phyloP scores from a whole-genome alignment of 2,329 filamentous ascomycete genomes.

The Trichoderma sp. region DNA sequence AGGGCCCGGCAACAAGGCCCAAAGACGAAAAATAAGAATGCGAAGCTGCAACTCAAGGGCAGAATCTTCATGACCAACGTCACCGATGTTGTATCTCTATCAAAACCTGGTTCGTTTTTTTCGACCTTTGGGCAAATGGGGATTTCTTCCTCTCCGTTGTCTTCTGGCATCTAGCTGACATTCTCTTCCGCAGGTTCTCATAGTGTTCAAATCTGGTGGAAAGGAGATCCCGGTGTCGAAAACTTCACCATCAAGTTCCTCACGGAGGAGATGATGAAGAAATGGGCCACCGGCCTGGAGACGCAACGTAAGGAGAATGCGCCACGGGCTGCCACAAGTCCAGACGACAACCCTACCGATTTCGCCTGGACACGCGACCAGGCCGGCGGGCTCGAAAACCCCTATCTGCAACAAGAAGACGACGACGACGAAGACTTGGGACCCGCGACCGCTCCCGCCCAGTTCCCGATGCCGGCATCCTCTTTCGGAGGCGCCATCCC shows the following conservation, averaged over 20 bases:
- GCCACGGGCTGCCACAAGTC: constrained; percentile 44
- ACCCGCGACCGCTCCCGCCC: constrained; percentile 36
- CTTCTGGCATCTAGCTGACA: background rate
- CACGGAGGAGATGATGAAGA: constrained; percentile 89
- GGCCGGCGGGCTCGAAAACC: constrained; percentile 69
- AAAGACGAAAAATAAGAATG: constrained; percentile 62
- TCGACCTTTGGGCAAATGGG: background rate
- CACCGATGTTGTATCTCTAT: constrained; percentile 83
- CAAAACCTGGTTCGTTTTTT: constrained; percentile 70
- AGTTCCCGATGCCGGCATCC: constrained; percentile 33
- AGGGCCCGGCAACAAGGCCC: constrained; percentile 55
- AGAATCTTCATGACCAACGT: constrained; percentile 99
- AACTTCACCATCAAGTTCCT: constrained; percentile 93
- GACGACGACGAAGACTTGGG: constrained; percentile 59
- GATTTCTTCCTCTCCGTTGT: background rate
- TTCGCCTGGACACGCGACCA: constrained; percentile 77
- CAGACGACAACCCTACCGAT: constrained; percentile 59
- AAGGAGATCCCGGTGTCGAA: constrained; percentile 90
- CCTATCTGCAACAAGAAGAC: constrained; percentile 66
- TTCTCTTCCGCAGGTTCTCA: constrained; percentile 65
- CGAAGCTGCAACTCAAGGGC: constrained; percentile 90
- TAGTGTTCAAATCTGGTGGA: constrained; percentile 98
- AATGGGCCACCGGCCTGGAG: constrained; percentile 81
- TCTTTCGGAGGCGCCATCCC: constrained; percentile 28
- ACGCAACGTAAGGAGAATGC: constrained; percentile 65